Base-by-base conservation (phyloP, 2,329 filamentous ascomycete genomes). In the Paecilomyces sp. region DNA sequence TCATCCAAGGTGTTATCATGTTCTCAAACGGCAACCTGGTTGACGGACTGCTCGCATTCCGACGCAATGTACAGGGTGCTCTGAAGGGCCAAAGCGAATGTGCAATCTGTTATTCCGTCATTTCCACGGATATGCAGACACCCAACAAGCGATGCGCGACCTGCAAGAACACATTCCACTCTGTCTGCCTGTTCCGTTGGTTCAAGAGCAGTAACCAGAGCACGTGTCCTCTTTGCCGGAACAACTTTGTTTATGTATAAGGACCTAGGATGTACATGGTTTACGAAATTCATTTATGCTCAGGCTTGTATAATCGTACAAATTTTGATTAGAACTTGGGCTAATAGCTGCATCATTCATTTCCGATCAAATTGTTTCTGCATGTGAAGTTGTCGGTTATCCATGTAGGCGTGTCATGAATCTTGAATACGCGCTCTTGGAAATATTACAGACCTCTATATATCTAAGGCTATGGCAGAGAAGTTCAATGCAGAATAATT, bases 81-180 rank as follows among this genome's bases (percentile, higher is more conserved):
- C 82, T 99, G 65, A 94, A 96, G 77, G 94, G 92, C 36, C 92
- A 97, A 76, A 90, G 85, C 22, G 94, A 99, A 75, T 99, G 94
- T 71, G 91, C 94, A 9, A 97, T 97, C 71, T 97, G 93, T 80
- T 97, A 97, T 79, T 92, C 88, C 61, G 92, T 99, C 70, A 91
- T 99, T 64, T 91, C 91, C 18, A 86, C 85, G 7, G 92, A 97
- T 73, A 90, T 90, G 80, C 89, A 89, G 74, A 85, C 96, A 73
- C 94, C 94, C 0, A 93, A 94, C 73, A 97, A 97, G 82, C 83
- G 85, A 58, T 99, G 94, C 74, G 82, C 84, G 54, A 97, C 93
- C 1, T 99, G 94, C 82, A 93, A 92, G 80, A 93, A 99, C 76
- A 79, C 90, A 57, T 99, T 97, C 80, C 94, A 99, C 76, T 84